Evolutionary conservation across 495 filamentous ascomycete genomes (phyloP), one percentile per base, ranked within the genome.

Genomic region (Talaromyces trachyspermus): DNA sequence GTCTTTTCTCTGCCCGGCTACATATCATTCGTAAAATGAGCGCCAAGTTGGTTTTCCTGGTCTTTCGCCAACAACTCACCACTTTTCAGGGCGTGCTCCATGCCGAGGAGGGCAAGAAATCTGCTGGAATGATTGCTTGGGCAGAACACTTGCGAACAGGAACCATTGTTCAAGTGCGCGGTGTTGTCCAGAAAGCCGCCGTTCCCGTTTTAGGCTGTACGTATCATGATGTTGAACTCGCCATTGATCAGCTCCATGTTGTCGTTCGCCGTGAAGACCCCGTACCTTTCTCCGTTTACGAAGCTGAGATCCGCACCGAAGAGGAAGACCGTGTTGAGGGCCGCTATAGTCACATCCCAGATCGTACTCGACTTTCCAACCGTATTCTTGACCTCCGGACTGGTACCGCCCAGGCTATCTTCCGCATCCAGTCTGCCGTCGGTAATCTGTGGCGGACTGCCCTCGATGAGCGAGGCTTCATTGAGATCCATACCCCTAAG

Each of bases 401-500:
- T 0, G 78, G 85, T 6, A 80, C 89, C 7, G 86, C 89, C 17
- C 89, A 95, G 58, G 84, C 86, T 19, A 95, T 97, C 50, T 84
- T 97, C 54, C 86, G 89, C 27, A 73, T 87, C 32, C 70, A 74
- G 35, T 77, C 73, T n/a, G 85, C 77, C 4, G 81, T 94, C 48
- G 80, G 86, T 56, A 79, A 83, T 48, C 72, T 89, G 2, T 97
- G 95, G 72, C 78, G 84, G 47, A 65, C 71, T 24, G 87, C 88
- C 49, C 75, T 97, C 1, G 74, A 84, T 49, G 68, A 74, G 10
- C 75, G 74, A 32, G 77, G 81, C 4, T 95, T 95, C 65, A 84
- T 87, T 38, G 86, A 95, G 56, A 91, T 94, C 53, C 88, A 95
- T 53, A 85, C 87, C 0, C 89, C 89, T 15, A 91, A 88, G 52